Evolutionary conservation across 345 rosid species (phyloP).

Genomic region (Eucalyptus polyanthemos): DNA sequence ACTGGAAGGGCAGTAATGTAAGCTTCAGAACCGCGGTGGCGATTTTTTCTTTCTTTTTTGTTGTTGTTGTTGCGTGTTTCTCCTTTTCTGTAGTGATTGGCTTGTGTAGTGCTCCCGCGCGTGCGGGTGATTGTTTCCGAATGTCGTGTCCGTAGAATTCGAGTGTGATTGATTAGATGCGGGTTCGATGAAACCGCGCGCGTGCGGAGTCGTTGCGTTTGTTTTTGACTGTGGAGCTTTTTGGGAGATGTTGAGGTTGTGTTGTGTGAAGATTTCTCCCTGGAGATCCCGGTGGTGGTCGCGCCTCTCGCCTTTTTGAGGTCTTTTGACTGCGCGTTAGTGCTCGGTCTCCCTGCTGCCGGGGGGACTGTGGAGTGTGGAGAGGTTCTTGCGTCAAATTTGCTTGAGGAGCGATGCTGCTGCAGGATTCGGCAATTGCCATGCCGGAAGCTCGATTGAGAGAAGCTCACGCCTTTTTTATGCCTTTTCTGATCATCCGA

Average conservation of each 20-base stretch:
- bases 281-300: background rate
- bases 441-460: background rate
- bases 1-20: constrained; percentile 96
- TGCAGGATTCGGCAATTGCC: background rate
- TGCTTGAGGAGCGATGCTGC: background rate
- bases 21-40: background rate
- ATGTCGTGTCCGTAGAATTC: background rate
- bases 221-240: background rate
- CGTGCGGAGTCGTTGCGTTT: background rate
- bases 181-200: background rate
- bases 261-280: background rate
- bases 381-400: background rate
- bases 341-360: background rate
- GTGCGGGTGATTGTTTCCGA: background rate
- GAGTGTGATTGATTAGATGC: background rate
- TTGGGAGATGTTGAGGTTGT: background rate
- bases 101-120: background rate
- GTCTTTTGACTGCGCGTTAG: background rate
- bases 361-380: background rate
- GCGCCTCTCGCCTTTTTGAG: background rate
- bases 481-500: background rate
- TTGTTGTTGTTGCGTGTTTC: background rate
- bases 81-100: background rate
- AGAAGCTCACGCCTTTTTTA: background rate
- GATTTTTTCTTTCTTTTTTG: background rate